Conservation (phyloP, 2,329 filamentous ascomycete genomes). For the Venturia effusa region DNA sequence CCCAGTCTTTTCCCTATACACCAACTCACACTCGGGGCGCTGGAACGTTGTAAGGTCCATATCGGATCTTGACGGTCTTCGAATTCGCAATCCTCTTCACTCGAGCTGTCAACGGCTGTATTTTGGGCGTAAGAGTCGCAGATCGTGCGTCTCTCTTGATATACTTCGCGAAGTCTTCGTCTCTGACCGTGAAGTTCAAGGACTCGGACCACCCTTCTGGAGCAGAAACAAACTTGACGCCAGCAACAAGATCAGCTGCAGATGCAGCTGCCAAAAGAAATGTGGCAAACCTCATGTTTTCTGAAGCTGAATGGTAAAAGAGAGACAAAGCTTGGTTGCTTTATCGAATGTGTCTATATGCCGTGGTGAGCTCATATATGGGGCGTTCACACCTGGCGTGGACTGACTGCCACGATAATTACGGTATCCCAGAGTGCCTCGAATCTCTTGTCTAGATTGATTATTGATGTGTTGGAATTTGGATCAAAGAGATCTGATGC, state of each 20-base stretch:
- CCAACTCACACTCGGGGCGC: constrained; percentile 2
- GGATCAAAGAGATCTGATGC: neutral
- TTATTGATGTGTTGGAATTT: neutral
- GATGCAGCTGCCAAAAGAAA: neutral
- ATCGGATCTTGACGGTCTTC: constrained; percentile 11
- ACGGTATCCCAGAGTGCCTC: neutral
- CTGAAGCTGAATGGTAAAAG: neutral
- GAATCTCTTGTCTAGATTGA: neutral
- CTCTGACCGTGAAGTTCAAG: neutral
- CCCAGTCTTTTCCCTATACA: neutral
- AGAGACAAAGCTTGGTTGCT: neutral
- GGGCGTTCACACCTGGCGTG: neutral
- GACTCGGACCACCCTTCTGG: constrained; percentile 3
- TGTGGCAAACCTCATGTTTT: constrained; percentile 2
- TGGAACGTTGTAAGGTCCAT: constrained; percentile 10
- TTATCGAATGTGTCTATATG: neutral
- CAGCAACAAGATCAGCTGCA: neutral
- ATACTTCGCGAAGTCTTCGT: neutral
- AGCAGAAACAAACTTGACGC: constrained; percentile 5
- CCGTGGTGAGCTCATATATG: neutral
- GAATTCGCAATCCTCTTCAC: neutral
- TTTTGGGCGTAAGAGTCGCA: constrained; percentile 4
- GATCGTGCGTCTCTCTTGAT: neutral
- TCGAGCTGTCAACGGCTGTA: neutral
- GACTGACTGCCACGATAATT: neutral